A percentile compares a stretch with the other conserved stretches of the same genome.
These are phyloP conservation scores for Nymphaea thermarum DNA, from an alignment of 164 flowering plant species.

Conservation along the genomic window DNA sequence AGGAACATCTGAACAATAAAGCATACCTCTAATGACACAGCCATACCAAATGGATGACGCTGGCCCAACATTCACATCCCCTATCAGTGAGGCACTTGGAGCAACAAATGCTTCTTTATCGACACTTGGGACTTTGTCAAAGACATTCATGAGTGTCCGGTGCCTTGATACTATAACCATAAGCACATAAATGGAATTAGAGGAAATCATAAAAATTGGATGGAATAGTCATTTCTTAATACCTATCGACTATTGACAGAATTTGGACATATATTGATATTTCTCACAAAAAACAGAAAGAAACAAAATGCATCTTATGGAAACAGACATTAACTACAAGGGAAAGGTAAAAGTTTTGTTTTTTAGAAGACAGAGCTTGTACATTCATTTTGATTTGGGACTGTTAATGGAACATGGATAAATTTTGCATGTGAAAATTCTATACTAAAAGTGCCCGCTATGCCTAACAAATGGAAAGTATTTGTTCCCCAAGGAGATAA, in stretches of 20 bases:
- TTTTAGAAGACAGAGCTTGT: too few relatives aligned
- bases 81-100: conserved; percentile 82
- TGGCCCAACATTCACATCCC: conserved; percentile 76
- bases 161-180: conserved; percentile 66
- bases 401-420: too few relatives aligned
- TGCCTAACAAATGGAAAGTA: too few relatives aligned
- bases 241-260: not conserved
- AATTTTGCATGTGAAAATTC: too few relatives aligned
- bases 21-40: conserved; percentile 83
- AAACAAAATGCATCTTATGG: too few relatives aligned
- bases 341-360: too few relatives aligned
- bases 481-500: too few relatives aligned
- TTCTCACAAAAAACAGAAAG: not conserved
- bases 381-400: too few relatives aligned
- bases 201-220: not conserved
- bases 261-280: not conserved
- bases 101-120: conserved; percentile 86
- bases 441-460: too few relatives aligned
- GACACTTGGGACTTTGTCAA: conserved; percentile 71
- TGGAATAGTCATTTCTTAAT: not conserved
- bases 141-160: conserved; percentile 81
- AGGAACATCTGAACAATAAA: not conserved
- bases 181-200: not conserved
- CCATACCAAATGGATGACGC: conserved; percentile 94
- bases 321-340: too few relatives aligned